phyloP scores from a whole-genome alignment of 2,329 filamentous ascomycete genomes.

The Westerdykella sp. region DNA sequence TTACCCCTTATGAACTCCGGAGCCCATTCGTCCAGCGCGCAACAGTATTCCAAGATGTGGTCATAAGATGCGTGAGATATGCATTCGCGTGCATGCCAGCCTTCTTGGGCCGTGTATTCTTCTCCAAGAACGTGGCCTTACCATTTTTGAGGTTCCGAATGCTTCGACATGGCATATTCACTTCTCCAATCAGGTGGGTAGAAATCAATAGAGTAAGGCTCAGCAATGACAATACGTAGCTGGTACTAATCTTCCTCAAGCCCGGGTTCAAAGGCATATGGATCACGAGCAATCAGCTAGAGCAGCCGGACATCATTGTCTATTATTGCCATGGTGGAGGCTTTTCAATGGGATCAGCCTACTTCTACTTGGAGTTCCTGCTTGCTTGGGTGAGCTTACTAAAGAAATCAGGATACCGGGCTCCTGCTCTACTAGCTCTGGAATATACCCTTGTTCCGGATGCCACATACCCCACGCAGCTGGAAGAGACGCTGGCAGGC shows the following conservation, averaged over 20 bases:
- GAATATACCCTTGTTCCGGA: constrained; percentile 79
- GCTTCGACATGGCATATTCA: constrained; percentile 62
- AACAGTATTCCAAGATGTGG: constrained; percentile 70
- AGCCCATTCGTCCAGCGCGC: constrained; percentile 62
- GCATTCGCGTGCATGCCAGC: constrained; percentile 67
- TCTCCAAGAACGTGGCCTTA: constrained; percentile 64
- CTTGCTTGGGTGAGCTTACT: constrained; percentile 65
- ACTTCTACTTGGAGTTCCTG: constrained; percentile 78
- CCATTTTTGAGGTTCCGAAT: constrained; percentile 72
- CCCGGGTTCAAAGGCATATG: constrained; percentile 59
- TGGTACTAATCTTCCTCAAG: constrained; percentile 21
- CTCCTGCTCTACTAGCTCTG: constrained; percentile 71
- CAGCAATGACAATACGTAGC: neutral
- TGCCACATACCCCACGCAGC: constrained; percentile 63
- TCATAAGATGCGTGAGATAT: constrained; percentile 71
- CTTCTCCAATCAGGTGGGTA: constrained; percentile 58
- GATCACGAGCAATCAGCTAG: constrained; percentile 56
- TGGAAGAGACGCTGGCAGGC: constrained; percentile 62
- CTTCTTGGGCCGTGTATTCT: constrained; percentile 66
- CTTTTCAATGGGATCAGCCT: constrained; percentile 73
- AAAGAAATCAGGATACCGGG: constrained; percentile 58
- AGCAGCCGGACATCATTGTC: constrained; percentile 66
- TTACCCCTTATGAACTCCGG: constrained; percentile 42
- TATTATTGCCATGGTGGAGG: constrained; percentile 84
- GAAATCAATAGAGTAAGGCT: constrained; percentile 49